Evolutionary conservation across 768 basidiomycete species (phyloP), one percentile per base, ranked within the genome.

Genomic region (Lactarius evosmus): DNA sequence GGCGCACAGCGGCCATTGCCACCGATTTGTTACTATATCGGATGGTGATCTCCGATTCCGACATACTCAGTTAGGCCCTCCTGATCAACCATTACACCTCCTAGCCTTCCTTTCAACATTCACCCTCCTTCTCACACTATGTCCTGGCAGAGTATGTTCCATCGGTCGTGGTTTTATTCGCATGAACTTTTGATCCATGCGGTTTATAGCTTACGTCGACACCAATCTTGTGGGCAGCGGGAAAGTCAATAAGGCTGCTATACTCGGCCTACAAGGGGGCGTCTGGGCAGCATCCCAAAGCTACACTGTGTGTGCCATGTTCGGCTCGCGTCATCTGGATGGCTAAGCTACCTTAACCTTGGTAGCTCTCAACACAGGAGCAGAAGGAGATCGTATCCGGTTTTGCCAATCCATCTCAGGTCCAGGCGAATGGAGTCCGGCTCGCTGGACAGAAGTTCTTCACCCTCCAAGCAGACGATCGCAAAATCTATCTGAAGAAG

Each of bases 401-500:
- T 2, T 87, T 84, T 75, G 65, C 40, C 0, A 71, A 85, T 40
- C 71, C 72, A 1, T 77, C 68, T 0, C 46, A 59, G 2, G 75
- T 80, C 19, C 85, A 79, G 71, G 79, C 82, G 0, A 78, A 62
- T 46, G 94, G 95, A 17, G 69, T 97, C 65, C 80, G 76, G 41
- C 78, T 93, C 27, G 80, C 71, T 0, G 86, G 86, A 7, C 73
- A 81, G 70, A 98, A 98, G 77, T 98, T 83, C 79, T 85, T 95
- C 76, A 80, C 79, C 7, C 70, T 92, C 32, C 75, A 70, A 40
- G 85, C 79, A 2, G 69, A 77, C 32, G 71, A 70, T 0, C 79
- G 85, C 5, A 83, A 78, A 66, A 77, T 95, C 51, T 86, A 93
- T 69, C 84, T 85, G 58, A 93, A 93, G 85, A 89, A 93, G 75